These are phyloP conservation scores for Zalaria obscura DNA, from an alignment of 2,329 filamentous ascomycete species.

Conservation along the genomic window DNA sequence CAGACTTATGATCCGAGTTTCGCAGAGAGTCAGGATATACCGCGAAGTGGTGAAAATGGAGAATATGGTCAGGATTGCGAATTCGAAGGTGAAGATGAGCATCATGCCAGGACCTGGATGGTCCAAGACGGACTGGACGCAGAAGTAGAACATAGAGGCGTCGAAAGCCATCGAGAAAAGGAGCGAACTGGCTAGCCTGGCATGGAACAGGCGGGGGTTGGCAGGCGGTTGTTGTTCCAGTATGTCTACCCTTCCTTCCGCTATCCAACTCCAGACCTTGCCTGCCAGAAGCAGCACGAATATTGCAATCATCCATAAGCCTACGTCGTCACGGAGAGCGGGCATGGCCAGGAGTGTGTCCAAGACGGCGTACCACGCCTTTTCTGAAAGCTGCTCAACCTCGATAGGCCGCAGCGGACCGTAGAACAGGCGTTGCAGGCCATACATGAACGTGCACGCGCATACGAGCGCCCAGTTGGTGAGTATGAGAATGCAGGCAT, in stretches of 20 bases:
- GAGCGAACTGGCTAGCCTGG: slow-evolving; percentile 65
- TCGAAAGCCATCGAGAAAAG: slow-evolving; percentile 69
- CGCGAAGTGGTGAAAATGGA: slow-evolving; percentile 67
- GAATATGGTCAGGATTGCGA: slow-evolving; percentile 69
- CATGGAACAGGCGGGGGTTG: slow-evolving; percentile 79
- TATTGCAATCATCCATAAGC: slow-evolving; percentile 91
- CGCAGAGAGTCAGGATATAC: slow-evolving; percentile 65
- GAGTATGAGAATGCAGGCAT: slow-evolving; percentile 85
- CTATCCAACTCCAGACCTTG: slow-evolving; percentile 98
- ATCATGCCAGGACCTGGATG: slow-evolving; percentile 95
- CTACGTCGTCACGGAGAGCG: slow-evolving; percentile 89
- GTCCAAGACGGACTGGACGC: slow-evolving; percentile 67
- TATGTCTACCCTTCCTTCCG: slow-evolving; percentile 83
- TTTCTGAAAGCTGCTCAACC: slow-evolving; percentile 92
- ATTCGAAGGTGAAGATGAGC: slow-evolving; percentile 99
- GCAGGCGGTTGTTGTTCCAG: slow-evolving; percentile 88
- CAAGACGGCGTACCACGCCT: slow-evolving; percentile 94
- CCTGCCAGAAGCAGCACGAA: slow-evolving; percentile 84
- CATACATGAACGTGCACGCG: slow-evolving; percentile 70
- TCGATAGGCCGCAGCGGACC: slow-evolving; percentile 84
- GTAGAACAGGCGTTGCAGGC: slow-evolving; percentile 79
- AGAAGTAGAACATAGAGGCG: slow-evolving; percentile 64
- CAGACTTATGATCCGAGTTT: slow-evolving; percentile 58
- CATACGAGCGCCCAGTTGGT: slow-evolving; percentile 79
- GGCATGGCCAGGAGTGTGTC: slow-evolving; percentile 98